These are phyloP conservation scores for Coniochaeta hoffmannii DNA, from an alignment of 2,329 filamentous ascomycete species.

Conservation along the genomic window DNA sequence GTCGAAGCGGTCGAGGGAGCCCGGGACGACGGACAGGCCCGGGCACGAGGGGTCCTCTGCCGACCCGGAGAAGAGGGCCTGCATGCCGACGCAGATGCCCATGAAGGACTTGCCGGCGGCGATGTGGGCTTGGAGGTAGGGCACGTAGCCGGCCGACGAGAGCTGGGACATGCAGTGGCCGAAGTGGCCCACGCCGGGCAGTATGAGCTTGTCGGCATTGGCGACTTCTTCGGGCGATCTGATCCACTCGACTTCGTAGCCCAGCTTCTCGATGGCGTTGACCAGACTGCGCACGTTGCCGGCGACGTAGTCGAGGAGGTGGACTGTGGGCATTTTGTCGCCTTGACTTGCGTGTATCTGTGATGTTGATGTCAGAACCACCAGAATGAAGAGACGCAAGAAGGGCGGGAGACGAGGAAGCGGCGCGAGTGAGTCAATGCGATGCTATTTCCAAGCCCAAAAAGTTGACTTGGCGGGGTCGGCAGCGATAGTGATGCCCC, in stretches of 20 bases:
- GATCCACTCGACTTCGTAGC: conserved; percentile 90
- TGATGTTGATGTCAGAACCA: neutral
- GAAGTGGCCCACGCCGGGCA: conserved; percentile 95
- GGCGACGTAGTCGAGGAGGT: conserved; percentile 82
- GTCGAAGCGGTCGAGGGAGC: conserved; percentile 67
- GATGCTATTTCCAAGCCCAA: neutral
- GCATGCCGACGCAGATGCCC: conserved; percentile 92
- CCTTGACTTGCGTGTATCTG: neutral
- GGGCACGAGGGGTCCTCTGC: conserved; percentile 65
- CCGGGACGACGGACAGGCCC: conserved; percentile 70
- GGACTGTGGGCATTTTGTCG: conserved; percentile 63
- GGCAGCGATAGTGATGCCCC: neutral
- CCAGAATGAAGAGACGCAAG: neutral
- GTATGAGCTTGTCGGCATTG: conserved; percentile 84
- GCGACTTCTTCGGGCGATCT: conserved; percentile 75
- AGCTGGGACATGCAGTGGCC: conserved; percentile 90
- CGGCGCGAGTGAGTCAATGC: neutral
- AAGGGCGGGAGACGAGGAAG: neutral
- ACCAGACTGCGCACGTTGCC: conserved; percentile 94
- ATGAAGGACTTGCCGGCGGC: conserved; percentile 92
- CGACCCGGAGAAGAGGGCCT: conserved; percentile 83
- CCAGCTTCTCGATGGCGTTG: conserved; percentile 94
- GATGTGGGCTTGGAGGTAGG: conserved; percentile 77
- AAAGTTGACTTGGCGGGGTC: conserved; percentile 6
- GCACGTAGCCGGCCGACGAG: conserved; percentile 71